Percentiles rank a stretch among this genome's conserved stretches.
Conservation (phyloP, 148 eudicot genomes). For the Pharnaceum exiguum region DNA sequence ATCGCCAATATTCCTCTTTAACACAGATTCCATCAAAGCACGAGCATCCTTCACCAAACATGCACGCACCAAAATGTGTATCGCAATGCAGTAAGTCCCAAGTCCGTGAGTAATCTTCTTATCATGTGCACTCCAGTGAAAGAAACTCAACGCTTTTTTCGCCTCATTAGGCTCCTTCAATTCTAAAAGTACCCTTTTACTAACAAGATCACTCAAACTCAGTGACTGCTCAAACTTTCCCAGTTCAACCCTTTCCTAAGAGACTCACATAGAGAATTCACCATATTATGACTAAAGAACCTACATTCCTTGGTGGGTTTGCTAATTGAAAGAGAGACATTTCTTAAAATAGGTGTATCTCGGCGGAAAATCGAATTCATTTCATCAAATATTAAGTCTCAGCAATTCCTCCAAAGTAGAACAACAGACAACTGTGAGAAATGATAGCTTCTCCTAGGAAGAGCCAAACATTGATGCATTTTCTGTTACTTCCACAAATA, state of each 20-base stretch:
- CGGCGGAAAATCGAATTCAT: slow-evolving; percentile 16
- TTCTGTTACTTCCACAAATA: not conserved
- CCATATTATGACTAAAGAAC: slow-evolving; percentile 19
- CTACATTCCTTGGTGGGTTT: slow-evolving; percentile 9
- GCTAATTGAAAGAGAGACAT: not conserved
- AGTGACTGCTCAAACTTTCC: slow-evolving; percentile 38
- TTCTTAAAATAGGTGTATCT: not conserved
- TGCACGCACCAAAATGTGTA: slow-evolving; percentile 57
- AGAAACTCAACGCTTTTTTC: slow-evolving; percentile 61
- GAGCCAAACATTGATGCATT: not conserved
- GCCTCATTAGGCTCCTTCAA: slow-evolving; percentile 68
- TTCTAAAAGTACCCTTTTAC: slow-evolving; percentile 50
- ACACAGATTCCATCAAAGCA: slow-evolving; percentile 58
- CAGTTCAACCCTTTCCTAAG: slow-evolving; percentile 56
- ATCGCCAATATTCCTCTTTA: slow-evolving; percentile 19
- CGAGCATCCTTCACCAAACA: slow-evolving; percentile 59
- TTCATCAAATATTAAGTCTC: not conserved
- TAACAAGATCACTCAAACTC: slow-evolving; percentile 26
- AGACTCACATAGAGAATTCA: slow-evolving; percentile 42
- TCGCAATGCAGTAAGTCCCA: slow-evolving; percentile 44
- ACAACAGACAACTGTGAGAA: not conserved
- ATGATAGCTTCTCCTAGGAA: not conserved
- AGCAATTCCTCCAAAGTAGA: not conserved
- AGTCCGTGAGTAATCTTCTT: slow-evolving; percentile 37
- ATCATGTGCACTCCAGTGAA: slow-evolving; percentile 70